Conservation (phyloP, 116 monocot species). For the Papilionanthe hybrid region DNA sequence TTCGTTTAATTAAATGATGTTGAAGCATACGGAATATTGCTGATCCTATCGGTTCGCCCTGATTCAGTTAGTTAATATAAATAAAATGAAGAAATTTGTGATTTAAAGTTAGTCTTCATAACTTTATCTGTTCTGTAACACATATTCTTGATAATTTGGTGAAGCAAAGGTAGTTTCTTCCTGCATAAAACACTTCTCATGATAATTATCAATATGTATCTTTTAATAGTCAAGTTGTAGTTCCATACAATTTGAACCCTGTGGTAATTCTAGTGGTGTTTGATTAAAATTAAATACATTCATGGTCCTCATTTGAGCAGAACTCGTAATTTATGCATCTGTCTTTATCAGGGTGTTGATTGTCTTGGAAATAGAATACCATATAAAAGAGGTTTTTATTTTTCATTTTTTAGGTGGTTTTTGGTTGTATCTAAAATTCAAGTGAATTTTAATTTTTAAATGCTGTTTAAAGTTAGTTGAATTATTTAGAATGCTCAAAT, state of each 20-base stretch:
- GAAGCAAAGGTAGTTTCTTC: background rate
- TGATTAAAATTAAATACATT: background rate
- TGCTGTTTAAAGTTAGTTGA: too few relatives aligned
- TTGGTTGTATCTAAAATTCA: too few relatives aligned
- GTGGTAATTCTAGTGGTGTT: background rate
- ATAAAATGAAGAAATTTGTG: background rate
- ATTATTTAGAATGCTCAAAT: too few relatives aligned
- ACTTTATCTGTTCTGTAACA: background rate
- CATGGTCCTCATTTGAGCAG: background rate
- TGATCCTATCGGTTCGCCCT: background rate
- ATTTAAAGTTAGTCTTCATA: background rate
- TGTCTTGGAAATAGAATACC: too few relatives aligned
- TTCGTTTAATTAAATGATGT: background rate
- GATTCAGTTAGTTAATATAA: background rate
- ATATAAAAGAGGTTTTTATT: too few relatives aligned
- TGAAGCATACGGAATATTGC: background rate
- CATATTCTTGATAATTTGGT: background rate
- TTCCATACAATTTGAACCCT: background rate
- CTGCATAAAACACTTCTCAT: background rate
- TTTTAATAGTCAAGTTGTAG: background rate
- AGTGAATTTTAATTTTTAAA: too few relatives aligned
- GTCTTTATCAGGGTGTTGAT: background rate
- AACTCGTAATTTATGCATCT: background rate
- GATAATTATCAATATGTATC: background rate
- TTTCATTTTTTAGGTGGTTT: too few relatives aligned